Evolutionary conservation across 345 rosid species (phyloP).

Genomic region (Bruguiera gymnorhiza): DNA sequence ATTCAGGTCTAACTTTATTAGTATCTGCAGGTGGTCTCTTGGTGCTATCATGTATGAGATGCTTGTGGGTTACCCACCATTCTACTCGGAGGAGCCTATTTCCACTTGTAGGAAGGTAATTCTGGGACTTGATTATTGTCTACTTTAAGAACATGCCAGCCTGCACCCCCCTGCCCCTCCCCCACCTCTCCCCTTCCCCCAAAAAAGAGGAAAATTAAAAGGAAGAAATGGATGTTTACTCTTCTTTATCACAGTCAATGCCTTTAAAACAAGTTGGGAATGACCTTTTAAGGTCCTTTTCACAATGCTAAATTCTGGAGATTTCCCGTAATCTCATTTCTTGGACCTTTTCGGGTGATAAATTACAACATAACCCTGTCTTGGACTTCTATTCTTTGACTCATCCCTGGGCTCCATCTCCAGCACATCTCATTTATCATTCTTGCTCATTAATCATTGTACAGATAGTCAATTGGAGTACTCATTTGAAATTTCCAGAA

Average conservation of each 20-base stretch:
- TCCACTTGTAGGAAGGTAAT: slow-evolving; percentile 96
- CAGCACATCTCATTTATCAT: background rate
- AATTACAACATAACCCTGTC: too few relatives aligned
- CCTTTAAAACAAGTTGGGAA: too few relatives aligned
- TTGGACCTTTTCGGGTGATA: too few relatives aligned
- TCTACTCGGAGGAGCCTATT: slow-evolving; percentile 99
- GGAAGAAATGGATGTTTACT: background rate
- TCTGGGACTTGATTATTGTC: background rate
- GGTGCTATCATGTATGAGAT: slow-evolving; percentile 99
- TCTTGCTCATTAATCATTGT: slow-evolving; percentile 3
- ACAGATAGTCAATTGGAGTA: slow-evolving; percentile 72
- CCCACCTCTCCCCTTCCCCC: too few relatives aligned
- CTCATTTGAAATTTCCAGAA: slow-evolving; percentile 58
- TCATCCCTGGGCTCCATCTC: too few relatives aligned
- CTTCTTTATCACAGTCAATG: background rate
- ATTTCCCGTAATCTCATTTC: too few relatives aligned
- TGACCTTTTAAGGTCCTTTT: too few relatives aligned
- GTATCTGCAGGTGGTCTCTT: slow-evolving; percentile 85
- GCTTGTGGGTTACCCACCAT: slow-evolving; percentile 99
- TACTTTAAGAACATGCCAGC: background rate
- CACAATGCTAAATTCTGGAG: too few relatives aligned
- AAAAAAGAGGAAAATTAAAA: too few relatives aligned
- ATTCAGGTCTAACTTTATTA: slow-evolving; percentile 10
- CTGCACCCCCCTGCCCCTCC: too few relatives aligned
- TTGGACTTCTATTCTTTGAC: too few relatives aligned